phyloP scores from a whole-genome alignment of 2,329 filamentous ascomycete species.

The Aspergillus glaucus region DNA sequence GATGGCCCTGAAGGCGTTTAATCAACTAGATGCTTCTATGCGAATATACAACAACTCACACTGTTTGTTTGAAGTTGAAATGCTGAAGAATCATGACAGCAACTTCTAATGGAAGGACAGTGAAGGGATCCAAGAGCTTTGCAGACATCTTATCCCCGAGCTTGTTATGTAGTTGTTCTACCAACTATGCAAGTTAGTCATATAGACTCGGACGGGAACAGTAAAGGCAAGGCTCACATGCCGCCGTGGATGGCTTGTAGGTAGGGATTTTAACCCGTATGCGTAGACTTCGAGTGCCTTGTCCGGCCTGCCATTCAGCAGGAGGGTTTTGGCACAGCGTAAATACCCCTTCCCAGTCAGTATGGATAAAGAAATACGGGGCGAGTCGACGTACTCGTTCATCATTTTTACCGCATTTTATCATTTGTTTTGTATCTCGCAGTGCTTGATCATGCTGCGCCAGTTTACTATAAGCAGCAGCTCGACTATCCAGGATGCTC shows the following conservation, averaged over 20 bases:
- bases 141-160: slow-evolving; percentile 27
- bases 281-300: slow-evolving; percentile 52
- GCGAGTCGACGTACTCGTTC: slow-evolving; percentile 36
- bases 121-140: slow-evolving; percentile 44
- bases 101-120: slow-evolving; percentile 49
- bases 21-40: not conserved
- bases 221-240: slow-evolving; percentile 18
- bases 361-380: not conserved
- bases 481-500: slow-evolving; percentile 49
- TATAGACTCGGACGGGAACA: not conserved
- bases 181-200: slow-evolving; percentile 23
- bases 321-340: slow-evolving; percentile 45
- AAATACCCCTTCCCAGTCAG: slow-evolving; percentile 45
- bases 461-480: slow-evolving; percentile 51
- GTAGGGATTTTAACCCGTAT: slow-evolving; percentile 51
- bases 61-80: slow-evolving; percentile 47
- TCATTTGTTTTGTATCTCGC: slow-evolving; percentile 52
- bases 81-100: slow-evolving; percentile 47
- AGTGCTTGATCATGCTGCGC: slow-evolving; percentile 46
- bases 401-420: slow-evolving; percentile 45
- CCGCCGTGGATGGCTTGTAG: slow-evolving; percentile 30
- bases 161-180: slow-evolving; percentile 44
- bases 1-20: slow-evolving; percentile 30
- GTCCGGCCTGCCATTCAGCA: slow-evolving; percentile 44
- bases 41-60: slow-evolving; percentile 26